Conservation (phyloP, 306 rosid species). For the Cicer judaicum region DNA sequence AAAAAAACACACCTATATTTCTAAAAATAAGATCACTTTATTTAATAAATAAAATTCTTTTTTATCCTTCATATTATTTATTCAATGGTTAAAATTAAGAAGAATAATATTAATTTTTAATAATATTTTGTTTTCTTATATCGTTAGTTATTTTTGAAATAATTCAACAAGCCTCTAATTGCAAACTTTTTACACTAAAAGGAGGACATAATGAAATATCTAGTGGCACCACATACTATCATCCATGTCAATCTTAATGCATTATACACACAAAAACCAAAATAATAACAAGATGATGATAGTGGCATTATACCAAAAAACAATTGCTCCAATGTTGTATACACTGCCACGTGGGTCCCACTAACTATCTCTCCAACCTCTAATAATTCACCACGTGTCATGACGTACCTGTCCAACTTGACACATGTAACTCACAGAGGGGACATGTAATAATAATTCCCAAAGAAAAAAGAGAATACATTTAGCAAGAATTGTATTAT, state of each 20-base stretch:
- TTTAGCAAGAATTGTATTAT: too few species aligned
- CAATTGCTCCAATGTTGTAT: background rate
- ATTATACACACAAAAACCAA: background rate
- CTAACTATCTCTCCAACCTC: background rate
- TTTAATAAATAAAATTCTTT: too few species aligned
- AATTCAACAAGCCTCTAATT: background rate
- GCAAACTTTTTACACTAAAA: background rate
- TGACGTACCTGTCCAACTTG: background rate
- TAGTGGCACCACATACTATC: background rate
- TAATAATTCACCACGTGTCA: constrained; percentile 13
- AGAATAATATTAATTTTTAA: too few species aligned
- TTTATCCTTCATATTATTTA: too few species aligned
- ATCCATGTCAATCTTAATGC: background rate
- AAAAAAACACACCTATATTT: too few species aligned
- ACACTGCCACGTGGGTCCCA: background rate
- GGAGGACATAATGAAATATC: constrained; percentile 4
- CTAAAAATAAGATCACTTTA: too few species aligned
- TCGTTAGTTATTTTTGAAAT: too few species aligned
- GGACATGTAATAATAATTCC: constrained; percentile 35
- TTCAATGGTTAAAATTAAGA: too few species aligned
- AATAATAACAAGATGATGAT: constrained; percentile 6
- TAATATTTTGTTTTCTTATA: too few species aligned
- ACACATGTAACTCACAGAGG: constrained; percentile 39
- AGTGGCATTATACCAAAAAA: background rate
- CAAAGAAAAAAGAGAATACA: too few species aligned